Base-by-base conservation (phyloP, 441 rosid species). In the Gossypium lobatum region DNA sequence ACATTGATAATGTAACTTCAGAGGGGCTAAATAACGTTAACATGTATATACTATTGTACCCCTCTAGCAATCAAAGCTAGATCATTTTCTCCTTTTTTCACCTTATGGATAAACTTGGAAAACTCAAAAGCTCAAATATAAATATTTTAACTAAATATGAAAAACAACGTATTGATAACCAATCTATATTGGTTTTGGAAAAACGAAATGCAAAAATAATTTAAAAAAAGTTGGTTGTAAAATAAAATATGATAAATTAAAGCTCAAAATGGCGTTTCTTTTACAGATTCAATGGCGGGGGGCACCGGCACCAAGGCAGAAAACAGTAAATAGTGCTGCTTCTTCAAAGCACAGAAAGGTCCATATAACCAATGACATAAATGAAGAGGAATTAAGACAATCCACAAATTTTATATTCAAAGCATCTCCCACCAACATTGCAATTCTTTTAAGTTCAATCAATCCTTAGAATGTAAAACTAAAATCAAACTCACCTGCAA, bases 351-450 rank as follows among this genome's bases (percentile, higher is more conserved):
- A 10, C 26, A 55, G 37, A 10, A 28, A 23, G 58, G 39, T 42
- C 48, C 42, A 3, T 6, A 48, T 14, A 23, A 21, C 26, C 18
- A 25, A 23, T 23, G 14, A 67, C 14, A n/a, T 25, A 23, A 58
- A 63, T 64, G 61, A 45, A 25, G 46, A 53, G 7, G 66, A 5
- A 50, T 20, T 25, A 34, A 84, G 70, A n/a, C 80, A 80, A 52
- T 75, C 79, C 72, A 83, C 76, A 37, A 79, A 71, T 46, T 80
- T 83, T 26, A 72, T 52, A 70, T 70, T 81, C 57, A 81, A 59
- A 34, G 48, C 14, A 42, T 42, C 48, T 42, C 48, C 85, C 71
- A 81, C 62, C 50, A 84, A 48, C 73, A 77, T 62, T 42, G 82
- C 82, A 31, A 16, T 31, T 62, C 66, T 62, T 31, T 42, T 6